phyloP scores from a whole-genome alignment of 2,329 filamentous ascomycete genomes.

The Thyridium curvatum region DNA sequence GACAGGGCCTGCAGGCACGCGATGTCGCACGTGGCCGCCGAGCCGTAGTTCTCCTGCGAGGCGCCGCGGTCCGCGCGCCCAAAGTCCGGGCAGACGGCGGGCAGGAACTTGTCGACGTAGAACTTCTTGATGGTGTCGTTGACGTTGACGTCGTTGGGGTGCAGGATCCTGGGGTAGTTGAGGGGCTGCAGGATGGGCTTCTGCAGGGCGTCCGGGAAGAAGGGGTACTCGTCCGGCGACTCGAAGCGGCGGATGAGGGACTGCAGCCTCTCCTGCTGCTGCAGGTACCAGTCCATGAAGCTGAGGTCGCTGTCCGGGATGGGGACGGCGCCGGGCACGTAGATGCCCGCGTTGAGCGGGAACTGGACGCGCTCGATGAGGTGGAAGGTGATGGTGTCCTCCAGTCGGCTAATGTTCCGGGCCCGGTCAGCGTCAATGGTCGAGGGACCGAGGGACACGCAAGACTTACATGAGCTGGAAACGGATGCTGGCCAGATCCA shows the following conservation, averaged over 20 bases:
- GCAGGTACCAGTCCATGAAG: slow-evolving; percentile 91
- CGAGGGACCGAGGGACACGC: slow-evolving; percentile 1
- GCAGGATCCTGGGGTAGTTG: slow-evolving; percentile 80
- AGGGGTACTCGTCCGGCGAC: slow-evolving; percentile 93
- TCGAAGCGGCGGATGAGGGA: slow-evolving; percentile 92
- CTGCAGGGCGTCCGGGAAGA: slow-evolving; percentile 80
- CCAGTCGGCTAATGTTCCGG: slow-evolving; percentile 65
- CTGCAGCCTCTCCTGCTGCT: slow-evolving; percentile 84
- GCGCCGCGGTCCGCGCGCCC: slow-evolving; percentile 76
- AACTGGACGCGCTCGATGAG: slow-evolving; percentile 98
- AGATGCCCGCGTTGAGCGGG: slow-evolving; percentile 84
- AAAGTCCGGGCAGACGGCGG: slow-evolving; percentile 72
- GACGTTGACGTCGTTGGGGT: slow-evolving; percentile 84
- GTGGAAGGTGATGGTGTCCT: slow-evolving; percentile 97
- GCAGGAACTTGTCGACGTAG: slow-evolving; percentile 79
- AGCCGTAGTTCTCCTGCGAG: slow-evolving; percentile 91
- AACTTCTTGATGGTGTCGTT: slow-evolving; percentile 81
- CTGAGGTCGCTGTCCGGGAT: slow-evolving; percentile 69
- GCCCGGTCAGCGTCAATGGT: too few species aligned
- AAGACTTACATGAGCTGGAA: slow-evolving; percentile 78
- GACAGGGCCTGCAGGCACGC: slow-evolving; percentile 83
- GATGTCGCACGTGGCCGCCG: slow-evolving; percentile 85
- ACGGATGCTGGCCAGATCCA: slow-evolving; percentile 87
- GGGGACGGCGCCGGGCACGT: slow-evolving; percentile 69
- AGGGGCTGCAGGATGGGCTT: slow-evolving; percentile 81